A percentile compares a stretch with the other conserved stretches of the same genome.
Conservation (phyloP, 169 alveolate species). For the Cryptosporidium bovis region DNA sequence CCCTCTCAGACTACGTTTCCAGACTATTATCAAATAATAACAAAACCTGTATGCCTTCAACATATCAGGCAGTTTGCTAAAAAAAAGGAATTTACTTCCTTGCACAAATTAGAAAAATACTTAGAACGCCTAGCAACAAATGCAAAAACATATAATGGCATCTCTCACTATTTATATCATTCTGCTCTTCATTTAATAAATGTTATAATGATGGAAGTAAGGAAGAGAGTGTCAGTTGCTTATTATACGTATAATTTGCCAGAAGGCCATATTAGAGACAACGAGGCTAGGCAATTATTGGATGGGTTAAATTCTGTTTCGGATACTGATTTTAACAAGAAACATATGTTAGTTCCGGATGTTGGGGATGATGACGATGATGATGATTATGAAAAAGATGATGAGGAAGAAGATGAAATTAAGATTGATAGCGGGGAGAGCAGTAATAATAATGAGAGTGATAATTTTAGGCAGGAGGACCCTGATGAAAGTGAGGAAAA, state of each 20-base stretch:
- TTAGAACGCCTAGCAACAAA: conserved; percentile 62
- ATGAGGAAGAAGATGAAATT: conserved; percentile 31
- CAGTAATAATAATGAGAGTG: background rate
- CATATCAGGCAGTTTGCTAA: conserved; percentile 62
- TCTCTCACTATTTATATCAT: conserved; percentile 38
- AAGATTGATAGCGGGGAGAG: background rate
- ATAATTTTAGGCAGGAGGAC: background rate
- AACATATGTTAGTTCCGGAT: conserved; percentile 72
- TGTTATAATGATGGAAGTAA: conserved; percentile 48
- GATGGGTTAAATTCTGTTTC: conserved; percentile 65
- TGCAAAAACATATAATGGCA: conserved; percentile 59
- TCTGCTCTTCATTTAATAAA: conserved; percentile 67
- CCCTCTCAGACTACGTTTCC: conserved; percentile 46
- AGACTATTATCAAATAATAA: conserved; percentile 56
- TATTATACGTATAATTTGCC: conserved; percentile 58
- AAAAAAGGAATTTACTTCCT: conserved; percentile 61
- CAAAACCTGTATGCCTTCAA: conserved; percentile 59
- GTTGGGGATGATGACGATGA: conserved; percentile 73
- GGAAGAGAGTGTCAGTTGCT: conserved; percentile 68
- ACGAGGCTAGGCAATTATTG: conserved; percentile 62
- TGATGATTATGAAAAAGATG: conserved; percentile 32
- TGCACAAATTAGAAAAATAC: conserved; percentile 61
- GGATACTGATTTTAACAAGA: conserved; percentile 48
- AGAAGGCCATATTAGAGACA: conserved; percentile 65
- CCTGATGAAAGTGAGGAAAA: background rate